Evolutionary conservation across 805 yeast genomes (phyloP).

Genomic region (Komagataella phaffii): DNA sequence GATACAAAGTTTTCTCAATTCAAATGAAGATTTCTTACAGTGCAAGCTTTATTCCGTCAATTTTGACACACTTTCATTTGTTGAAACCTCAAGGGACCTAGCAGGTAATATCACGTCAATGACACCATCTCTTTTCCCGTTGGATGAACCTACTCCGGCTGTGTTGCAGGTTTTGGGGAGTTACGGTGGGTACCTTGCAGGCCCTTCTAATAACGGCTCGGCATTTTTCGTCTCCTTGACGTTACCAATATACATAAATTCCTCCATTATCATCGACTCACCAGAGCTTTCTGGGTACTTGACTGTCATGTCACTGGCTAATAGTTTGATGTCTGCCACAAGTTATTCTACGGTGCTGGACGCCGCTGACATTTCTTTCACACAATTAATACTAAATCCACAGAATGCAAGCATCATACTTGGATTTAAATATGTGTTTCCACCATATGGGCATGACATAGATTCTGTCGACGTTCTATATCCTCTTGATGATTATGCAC

Average conservation of each 20-base stretch:
- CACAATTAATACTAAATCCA: constrained; percentile 9
- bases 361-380: constrained; percentile 11
- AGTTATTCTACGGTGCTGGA: constrained; percentile 28
- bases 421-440: constrained; percentile 28
- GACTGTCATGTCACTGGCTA: constrained; percentile 41
- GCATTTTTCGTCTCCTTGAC: constrained; percentile 61
- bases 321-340: constrained; percentile 23
- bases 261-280: constrained; percentile 49
- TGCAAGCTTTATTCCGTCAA: constrained; percentile 58
- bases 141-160: constrained; percentile 25
- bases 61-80: constrained; percentile 30
- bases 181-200: constrained; percentile 39
- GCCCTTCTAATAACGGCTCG: constrained; percentile 42
- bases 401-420: constrained; percentile 12
- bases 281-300: constrained; percentile 60
- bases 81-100: constrained; percentile 18
- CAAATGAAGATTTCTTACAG: constrained; percentile 48
- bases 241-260: constrained; percentile 58
- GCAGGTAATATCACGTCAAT: constrained; percentile 14
- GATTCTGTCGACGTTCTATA: constrained; percentile 16
- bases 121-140: constrained; percentile 31
- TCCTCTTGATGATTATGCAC: constrained; percentile 12
- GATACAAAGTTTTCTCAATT: constrained; percentile 46
- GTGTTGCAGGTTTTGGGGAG: constrained; percentile 30
- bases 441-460: constrained; percentile 16